phyloP scores from a whole-genome alignment of 2,329 filamentous ascomycete genomes.

The Hortaea werneckii region DNA sequence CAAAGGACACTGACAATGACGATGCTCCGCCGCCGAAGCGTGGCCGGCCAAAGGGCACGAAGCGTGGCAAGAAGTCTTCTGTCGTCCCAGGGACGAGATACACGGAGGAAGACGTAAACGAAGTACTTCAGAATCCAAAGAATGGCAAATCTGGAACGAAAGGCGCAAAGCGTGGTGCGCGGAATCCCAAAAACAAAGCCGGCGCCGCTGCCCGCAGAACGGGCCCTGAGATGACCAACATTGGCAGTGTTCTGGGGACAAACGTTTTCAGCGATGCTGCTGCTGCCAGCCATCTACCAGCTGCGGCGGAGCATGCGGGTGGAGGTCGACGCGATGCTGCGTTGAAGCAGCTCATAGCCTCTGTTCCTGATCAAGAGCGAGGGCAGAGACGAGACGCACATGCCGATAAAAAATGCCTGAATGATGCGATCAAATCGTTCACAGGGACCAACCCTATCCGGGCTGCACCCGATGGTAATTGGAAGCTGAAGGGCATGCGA shows the following conservation, averaged over 20 bases:
- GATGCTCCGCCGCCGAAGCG: not conserved
- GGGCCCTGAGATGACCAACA: conserved; percentile 7
- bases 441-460: conserved; percentile 27
- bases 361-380: conserved; percentile 1
- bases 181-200: conserved; percentile 6
- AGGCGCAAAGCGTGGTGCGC: conserved; percentile 1
- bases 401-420: conserved; percentile 28
- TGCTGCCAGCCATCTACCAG: conserved; percentile 5
- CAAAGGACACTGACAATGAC: conserved; percentile 2
- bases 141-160: conserved; percentile 1
- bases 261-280: conserved; percentile 18
- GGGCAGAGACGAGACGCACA: conserved; percentile 7
- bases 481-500: conserved; percentile 35
- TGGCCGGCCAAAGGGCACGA: conserved; percentile 1
- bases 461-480: conserved; percentile 19
- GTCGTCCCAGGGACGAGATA: not conserved
- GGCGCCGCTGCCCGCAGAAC: not conserved
- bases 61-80: not conserved
- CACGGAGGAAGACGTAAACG: conserved; percentile 4
- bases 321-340: conserved; percentile 24
- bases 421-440: conserved; percentile 33
- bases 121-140: conserved; percentile 5
- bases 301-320: conserved; percentile 10
- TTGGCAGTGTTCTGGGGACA: conserved; percentile 8
- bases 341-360: conserved; percentile 31